Evolutionary conservation across 1,139 yeast genomes (phyloP), one percentile per base, ranked within the genome.

Genomic region (Tardiomyces depauwii): DNA sequence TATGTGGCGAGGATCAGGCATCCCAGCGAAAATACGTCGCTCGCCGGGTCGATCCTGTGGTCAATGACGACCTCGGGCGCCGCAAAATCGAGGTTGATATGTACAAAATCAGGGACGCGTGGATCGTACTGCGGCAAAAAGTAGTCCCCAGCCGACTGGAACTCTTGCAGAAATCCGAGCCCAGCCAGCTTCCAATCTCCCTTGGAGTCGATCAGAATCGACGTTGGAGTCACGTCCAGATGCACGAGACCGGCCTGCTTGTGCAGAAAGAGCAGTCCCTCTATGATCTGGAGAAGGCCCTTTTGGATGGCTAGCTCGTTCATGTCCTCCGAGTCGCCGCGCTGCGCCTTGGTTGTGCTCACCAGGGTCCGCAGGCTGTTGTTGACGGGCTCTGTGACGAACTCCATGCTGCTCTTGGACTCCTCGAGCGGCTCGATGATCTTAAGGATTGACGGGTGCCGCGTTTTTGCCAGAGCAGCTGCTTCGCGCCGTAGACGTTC

Each of bases 121-220:
- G 89, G 81, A 53, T 85, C 87, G 52, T 76, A 74, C 44, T 79
- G 77, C 62, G 82, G 80, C 44, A 81, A 66, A 54, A 71, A 80
- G 54, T 69, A 80, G 47, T 76, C 80, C 2, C 59, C 32, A 44
- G 54, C 54, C 27, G 61, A 79, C 18, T 58, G 56, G 42, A 50
- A 57, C 36, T 50, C 55, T 42, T 61, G 61, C 25, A 85, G 62
- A 55, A 82, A 82, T 44, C 76, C 76, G 52, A 84, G 73, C 0
- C 97, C 96, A 9, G 83, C 76, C 2, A 91, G 63, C 63, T 89
- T 91, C 97, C 97, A 93, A 64, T 91, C 98, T 1, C 95, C 93
- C 54, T 83, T 88, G 40, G 78, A 80, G 53, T 84, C 89, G 23
- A 91, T 74, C 50, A 82, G 76, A 1, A 91, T 71, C 0, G 95